These are phyloP conservation scores for Beauveria australis DNA, from an alignment of 2,329 filamentous ascomycete species.

Conservation along the genomic window DNA sequence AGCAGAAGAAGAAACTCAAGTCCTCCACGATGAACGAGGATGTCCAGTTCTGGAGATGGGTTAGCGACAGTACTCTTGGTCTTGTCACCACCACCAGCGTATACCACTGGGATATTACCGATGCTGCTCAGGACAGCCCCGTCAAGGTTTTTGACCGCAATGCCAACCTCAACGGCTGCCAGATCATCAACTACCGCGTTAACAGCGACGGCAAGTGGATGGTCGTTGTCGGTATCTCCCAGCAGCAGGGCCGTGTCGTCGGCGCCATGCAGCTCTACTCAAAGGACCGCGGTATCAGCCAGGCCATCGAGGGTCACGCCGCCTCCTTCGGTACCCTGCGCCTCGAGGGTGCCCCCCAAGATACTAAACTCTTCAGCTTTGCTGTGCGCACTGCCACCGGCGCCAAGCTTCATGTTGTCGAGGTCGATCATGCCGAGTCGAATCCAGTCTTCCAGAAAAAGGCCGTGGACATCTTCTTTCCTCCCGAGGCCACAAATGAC, in stretches of 20 bases:
- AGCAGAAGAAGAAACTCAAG: conserved; percentile 90
- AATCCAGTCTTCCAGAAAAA: conserved; percentile 93
- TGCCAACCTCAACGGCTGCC: conserved; percentile 77
- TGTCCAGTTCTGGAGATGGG: conserved; percentile 99
- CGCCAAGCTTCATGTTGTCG: conserved; percentile 94
- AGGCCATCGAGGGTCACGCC: conserved; percentile 95
- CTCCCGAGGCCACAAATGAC: conserved; percentile 87
- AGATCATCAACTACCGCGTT: conserved; percentile 99
- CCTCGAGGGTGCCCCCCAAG: conserved; percentile 78
- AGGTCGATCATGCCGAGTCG: conserved; percentile 85
- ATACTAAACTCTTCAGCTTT: conserved; percentile 95
- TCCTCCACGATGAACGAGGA: conserved; percentile 95
- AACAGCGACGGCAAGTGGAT: conserved; percentile 97
- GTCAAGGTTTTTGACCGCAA: conserved; percentile 94
- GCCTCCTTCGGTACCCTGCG: conserved; percentile 87
- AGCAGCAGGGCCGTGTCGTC: conserved; percentile 85
- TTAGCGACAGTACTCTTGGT: conserved; percentile 79
- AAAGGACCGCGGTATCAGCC: conserved; percentile 90
- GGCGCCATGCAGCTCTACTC: conserved; percentile 98
- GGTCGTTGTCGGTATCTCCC: conserved; percentile 92
- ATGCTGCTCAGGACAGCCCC: conserved; percentile 67
- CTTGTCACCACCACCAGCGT: conserved; percentile 86
- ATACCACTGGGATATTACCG: conserved; percentile 97
- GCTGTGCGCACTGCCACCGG: conserved; percentile 83
- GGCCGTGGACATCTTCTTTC: conserved; percentile 96